These are phyloP conservation scores for Kluyveromyces sp. DNA, from an alignment of 1,139 yeast species.

Conservation along the genomic window DNA sequence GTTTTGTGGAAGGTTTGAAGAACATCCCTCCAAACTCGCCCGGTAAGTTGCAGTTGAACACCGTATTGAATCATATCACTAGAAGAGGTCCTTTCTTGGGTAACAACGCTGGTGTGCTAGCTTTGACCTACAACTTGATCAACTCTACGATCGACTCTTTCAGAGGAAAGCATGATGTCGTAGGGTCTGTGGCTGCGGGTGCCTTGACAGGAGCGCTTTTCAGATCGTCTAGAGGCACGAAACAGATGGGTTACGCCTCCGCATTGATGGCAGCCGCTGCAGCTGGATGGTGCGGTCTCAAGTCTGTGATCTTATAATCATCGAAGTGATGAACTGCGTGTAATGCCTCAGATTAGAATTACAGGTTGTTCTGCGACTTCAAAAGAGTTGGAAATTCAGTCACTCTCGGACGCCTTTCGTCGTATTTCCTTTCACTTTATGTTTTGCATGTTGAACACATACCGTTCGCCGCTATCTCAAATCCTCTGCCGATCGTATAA, in stretches of 20 bases:
- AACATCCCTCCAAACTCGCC: conserved; percentile 71
- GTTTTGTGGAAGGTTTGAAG: conserved; percentile 76
- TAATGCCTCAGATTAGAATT: too few species aligned
- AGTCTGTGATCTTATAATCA: conserved; percentile 32
- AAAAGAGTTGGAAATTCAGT: too few species aligned
- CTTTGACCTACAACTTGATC: conserved; percentile 77
- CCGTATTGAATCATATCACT: conserved; percentile 84
- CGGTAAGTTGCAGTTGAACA: conserved; percentile 71
- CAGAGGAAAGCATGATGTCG: conserved; percentile 84
- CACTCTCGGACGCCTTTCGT: too few species aligned
- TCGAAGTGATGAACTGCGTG: background rate
- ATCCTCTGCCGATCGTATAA: conserved; percentile 2
- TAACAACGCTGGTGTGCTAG: conserved; percentile 90
- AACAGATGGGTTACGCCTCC: conserved; percentile 83
- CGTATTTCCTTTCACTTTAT: background rate
- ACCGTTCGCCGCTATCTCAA: background rate
- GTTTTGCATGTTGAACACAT: conserved; percentile 5
- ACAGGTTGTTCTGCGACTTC: too few species aligned
- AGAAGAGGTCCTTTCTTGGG: conserved; percentile 95
- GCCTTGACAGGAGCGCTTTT: conserved; percentile 89
- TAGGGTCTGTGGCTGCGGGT: conserved; percentile 82
- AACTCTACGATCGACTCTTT: conserved; percentile 71
- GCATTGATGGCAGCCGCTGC: conserved; percentile 86
- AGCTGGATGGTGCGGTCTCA: conserved; percentile 86
- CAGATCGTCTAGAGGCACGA: conserved; percentile 76